These are phyloP conservation scores for Linderina pennispora DNA, from an alignment of 192 early-diverging fungal genomes.

Conservation along the genomic window DNA sequence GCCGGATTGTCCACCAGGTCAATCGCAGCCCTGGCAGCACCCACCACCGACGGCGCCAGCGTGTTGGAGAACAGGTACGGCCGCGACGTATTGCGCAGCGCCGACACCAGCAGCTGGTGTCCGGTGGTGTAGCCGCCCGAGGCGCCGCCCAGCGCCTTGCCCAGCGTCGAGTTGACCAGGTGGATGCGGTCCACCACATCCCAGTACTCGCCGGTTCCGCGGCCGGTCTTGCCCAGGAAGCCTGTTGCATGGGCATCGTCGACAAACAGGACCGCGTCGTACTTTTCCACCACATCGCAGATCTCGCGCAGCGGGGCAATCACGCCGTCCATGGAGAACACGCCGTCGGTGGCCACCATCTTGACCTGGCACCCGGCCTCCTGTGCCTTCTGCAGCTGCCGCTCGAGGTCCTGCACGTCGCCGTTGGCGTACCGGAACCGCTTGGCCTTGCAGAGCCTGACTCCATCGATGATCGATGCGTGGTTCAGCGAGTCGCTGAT, in stretches of 20 bases:
- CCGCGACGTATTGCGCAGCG: constrained; percentile 50
- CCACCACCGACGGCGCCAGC: constrained; percentile 50
- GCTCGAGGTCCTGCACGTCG: constrained; percentile 61
- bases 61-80: constrained; percentile 57
- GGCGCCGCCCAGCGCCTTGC: constrained; percentile 53
- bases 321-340: constrained; percentile 62
- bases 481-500: constrained; percentile 55
- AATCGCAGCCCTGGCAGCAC: constrained; percentile 46
- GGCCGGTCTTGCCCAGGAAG: constrained; percentile 57
- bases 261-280: constrained; percentile 65
- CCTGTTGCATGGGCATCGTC: constrained; percentile 73
- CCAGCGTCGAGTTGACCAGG: constrained; percentile 55
- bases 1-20: constrained; percentile 47
- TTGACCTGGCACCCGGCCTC: constrained; percentile 48
- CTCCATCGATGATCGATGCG: constrained; percentile 66
- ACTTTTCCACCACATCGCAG: constrained; percentile 62
- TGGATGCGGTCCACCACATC: constrained; percentile 51
- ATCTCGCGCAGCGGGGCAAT: constrained; percentile 60
- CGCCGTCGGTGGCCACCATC: constrained; percentile 67
- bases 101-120: constrained; percentile 27
- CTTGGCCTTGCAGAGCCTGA: constrained; percentile 59
- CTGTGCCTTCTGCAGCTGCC: constrained; percentile 47
- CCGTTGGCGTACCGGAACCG: constrained; percentile 65
- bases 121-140: constrained; percentile 49
- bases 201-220: constrained; percentile 63